Evolutionary conservation across 2,329 filamentous ascomycete genomes (phyloP).

Genomic region (Aureobasidium sp.): DNA sequence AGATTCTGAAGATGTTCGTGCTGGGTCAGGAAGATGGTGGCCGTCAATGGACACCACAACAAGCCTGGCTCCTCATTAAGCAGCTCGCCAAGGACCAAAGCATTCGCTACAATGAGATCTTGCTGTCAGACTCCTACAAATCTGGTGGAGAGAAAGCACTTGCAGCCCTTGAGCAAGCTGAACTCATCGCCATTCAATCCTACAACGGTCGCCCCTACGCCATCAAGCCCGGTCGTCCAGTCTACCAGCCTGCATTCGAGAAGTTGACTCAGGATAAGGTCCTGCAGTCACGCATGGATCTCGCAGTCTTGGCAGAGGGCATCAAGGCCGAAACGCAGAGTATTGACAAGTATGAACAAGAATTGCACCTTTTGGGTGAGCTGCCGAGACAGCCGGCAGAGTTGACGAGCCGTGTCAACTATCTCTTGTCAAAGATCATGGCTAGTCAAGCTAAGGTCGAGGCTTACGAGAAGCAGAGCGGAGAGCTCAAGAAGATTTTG

Average conservation of each 20-base stretch:
- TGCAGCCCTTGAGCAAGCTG: slow-evolving; percentile 72
- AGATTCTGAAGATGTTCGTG: slow-evolving; percentile 91
- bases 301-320: slow-evolving; percentile 62
- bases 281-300: slow-evolving; percentile 60
- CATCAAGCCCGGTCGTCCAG: slow-evolving; percentile 75
- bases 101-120: slow-evolving; percentile 77
- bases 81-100: slow-evolving; percentile 60
- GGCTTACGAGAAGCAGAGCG: slow-evolving; percentile 66
- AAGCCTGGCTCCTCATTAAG: slow-evolving; percentile 86
- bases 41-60: slow-evolving; percentile 69
- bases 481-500: slow-evolving; percentile 63
- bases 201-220: slow-evolving; percentile 68
- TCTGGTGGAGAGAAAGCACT: slow-evolving; percentile 66
- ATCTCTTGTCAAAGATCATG: slow-evolving; percentile 66
- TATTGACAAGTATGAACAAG: slow-evolving; percentile 72
- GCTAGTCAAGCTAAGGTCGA: slow-evolving; percentile 69
- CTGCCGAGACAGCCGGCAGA: slow-evolving; percentile 66
- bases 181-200: slow-evolving; percentile 72
- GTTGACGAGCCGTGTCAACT: slow-evolving; percentile 59
- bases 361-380: slow-evolving; percentile 63
- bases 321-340: slow-evolving; percentile 64
- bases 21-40: slow-evolving; percentile 51
- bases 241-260: slow-evolving; percentile 78
- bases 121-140: slow-evolving; percentile 70
- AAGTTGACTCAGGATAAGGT: slow-evolving; percentile 64